phyloP scores from a whole-genome alignment of 495 filamentous ascomycete genomes.

The Aspergillus olivimuriae region DNA sequence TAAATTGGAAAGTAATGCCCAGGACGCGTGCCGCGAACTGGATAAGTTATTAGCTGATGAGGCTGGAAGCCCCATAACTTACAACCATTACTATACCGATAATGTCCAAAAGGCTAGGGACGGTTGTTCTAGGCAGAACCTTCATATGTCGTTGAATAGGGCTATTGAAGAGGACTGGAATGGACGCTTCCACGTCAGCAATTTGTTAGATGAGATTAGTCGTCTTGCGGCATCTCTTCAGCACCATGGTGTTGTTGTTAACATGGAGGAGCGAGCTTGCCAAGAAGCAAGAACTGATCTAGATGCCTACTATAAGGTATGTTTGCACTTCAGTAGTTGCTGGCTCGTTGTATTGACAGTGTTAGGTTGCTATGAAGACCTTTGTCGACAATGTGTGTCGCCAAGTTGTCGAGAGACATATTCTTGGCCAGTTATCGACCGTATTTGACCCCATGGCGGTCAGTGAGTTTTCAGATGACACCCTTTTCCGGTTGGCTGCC shows the following conservation, averaged over 20 bases:
- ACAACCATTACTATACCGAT: slow-evolving; percentile 43
- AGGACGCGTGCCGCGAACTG: slow-evolving; percentile 27
- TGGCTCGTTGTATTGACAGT: neutral
- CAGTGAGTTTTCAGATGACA: slow-evolving; percentile 1
- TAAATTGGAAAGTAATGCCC: slow-evolving; percentile 14
- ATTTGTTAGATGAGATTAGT: slow-evolving; percentile 4
- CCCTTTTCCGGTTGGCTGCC: slow-evolving; percentile 3
- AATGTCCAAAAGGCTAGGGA: slow-evolving; percentile 31
- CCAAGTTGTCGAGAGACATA: slow-evolving; percentile 32
- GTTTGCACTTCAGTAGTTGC: neutral
- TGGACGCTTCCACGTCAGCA: slow-evolving; percentile 4
- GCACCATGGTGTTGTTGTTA: slow-evolving; percentile 4
- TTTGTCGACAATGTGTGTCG: slow-evolving; percentile 36
- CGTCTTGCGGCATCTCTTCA: slow-evolving; percentile 13
- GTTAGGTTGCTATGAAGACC: slow-evolving; percentile 29
- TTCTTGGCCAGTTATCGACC: slow-evolving; percentile 11
- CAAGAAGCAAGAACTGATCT: slow-evolving; percentile 16
- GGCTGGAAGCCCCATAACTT: slow-evolving; percentile 35
- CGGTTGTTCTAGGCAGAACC: slow-evolving; percentile 5
- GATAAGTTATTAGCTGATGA: slow-evolving; percentile 37
- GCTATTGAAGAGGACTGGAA: slow-evolving; percentile 4
- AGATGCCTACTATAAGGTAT: slow-evolving; percentile 28
- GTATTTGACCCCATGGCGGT: slow-evolving; percentile 4
- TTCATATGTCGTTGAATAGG: slow-evolving; percentile 2
- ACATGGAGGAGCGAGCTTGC: slow-evolving; percentile 24